A percentile compares a stretch with the other conserved stretches of the same genome.
These are phyloP conservation scores for Pterulicium gracile DNA, from an alignment of 1,284 basidiomycete species.

Conservation along the genomic window DNA sequence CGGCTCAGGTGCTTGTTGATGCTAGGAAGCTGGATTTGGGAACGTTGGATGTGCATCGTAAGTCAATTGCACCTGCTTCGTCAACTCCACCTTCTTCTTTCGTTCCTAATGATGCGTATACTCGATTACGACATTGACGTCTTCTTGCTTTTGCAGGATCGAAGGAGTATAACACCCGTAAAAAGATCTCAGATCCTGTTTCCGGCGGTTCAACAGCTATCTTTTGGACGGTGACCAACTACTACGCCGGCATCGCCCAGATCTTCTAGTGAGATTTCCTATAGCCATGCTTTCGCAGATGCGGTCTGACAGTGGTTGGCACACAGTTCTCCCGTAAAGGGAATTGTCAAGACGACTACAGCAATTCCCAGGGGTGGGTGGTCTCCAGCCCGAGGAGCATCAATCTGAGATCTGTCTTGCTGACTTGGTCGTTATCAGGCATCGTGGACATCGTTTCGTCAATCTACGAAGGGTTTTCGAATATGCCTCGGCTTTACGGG, in stretches of 20 bases:
- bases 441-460: conserved; percentile 29
- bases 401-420: not conserved
- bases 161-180: conserved; percentile 38
- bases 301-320: not conserved
- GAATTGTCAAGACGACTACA: conserved; percentile 32
- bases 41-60: conserved; percentile 37
- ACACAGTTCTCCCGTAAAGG: conserved; percentile 25
- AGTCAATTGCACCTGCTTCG: too few species aligned
- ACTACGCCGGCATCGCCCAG: conserved; percentile 31
- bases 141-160: conserved; percentile 24
- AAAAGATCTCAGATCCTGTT: conserved; percentile 29
- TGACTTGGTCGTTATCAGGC: conserved; percentile 17
- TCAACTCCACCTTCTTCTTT: not conserved
- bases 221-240: conserved; percentile 39
- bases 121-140: not conserved
- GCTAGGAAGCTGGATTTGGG: conserved; percentile 31
- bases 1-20: conserved; percentile 38
- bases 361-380: conserved; percentile 27
- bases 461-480: conserved; percentile 35
- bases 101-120: not conserved
- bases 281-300: not conserved
- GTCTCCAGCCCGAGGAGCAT: not conserved
- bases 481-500: conserved; percentile 33
- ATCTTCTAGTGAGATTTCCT: conserved; percentile 28
- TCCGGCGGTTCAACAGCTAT: conserved; percentile 36